Percentiles rank a stretch among this genome's conserved stretches.
Evolutionary conservation across 2,329 filamentous ascomycete genomes (phyloP).

Genomic region (Endoconidiophora laricicola): DNA sequence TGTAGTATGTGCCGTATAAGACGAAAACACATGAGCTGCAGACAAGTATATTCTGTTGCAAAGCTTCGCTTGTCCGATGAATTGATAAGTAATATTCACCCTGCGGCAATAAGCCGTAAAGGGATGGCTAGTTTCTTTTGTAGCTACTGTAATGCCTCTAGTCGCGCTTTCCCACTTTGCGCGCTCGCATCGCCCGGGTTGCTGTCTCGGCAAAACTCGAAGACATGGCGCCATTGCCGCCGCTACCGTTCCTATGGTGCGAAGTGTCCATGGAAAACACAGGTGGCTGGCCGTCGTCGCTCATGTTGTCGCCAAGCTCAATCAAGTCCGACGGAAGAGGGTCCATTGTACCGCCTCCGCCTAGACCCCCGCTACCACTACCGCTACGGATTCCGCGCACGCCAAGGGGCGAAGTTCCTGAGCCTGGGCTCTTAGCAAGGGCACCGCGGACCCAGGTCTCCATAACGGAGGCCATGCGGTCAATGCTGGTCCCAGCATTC

Average conservation of each 20-base stretch:
- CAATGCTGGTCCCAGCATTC: constrained; percentile 40
- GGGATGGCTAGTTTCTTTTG: neutral
- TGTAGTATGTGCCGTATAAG: too few species aligned
- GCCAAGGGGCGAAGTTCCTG: constrained; percentile 15
- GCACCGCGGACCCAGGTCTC: constrained; percentile 84
- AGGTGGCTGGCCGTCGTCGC: constrained; percentile 32
- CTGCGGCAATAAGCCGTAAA: too few species aligned
- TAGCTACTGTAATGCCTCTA: neutral
- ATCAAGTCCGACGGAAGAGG: constrained; percentile 39
- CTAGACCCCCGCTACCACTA: neutral
- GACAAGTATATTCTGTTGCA: too few species aligned
- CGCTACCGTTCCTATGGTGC: too few species aligned
- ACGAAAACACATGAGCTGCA: too few species aligned
- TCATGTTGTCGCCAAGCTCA: constrained; percentile 48
- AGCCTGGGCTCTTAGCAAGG: constrained; percentile 35
- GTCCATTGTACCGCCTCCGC: constrained; percentile 26
- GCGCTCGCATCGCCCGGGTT: neutral
- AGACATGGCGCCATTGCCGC: too few species aligned
- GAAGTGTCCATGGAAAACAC: neutral
- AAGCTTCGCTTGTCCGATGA: too few species aligned
- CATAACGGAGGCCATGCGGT: constrained; percentile 72
- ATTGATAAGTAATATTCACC: too few species aligned
- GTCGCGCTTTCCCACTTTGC: constrained; percentile 2
- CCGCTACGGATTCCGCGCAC: neutral
- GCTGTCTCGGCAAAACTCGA: too few species aligned